Percentiles rank a stretch among this genome's conserved stretches.
Conservation (phyloP, 345 rosid genomes). For the Eucalyptus sp. region DNA sequence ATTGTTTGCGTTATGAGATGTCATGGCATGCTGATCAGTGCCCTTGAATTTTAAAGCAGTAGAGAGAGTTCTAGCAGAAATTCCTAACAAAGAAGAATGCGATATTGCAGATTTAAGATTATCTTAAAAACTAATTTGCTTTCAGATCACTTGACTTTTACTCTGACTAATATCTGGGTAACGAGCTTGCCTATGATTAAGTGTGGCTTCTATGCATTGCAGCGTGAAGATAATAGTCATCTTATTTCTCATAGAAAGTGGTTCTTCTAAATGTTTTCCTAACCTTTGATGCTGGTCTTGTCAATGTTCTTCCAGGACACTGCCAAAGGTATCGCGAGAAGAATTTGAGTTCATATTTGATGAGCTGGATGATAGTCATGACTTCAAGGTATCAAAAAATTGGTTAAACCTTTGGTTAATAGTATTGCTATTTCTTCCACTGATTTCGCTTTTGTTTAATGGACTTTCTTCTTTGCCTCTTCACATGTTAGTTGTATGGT, state of each 20-base stretch:
- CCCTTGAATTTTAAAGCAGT: neutral
- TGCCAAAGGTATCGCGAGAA: conserved; percentile 78
- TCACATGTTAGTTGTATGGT: neutral
- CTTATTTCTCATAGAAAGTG: neutral
- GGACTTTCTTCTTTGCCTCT: neutral
- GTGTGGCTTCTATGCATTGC: neutral
- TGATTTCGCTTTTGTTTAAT: neutral
- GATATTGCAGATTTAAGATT: neutral
- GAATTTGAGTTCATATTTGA: conserved; percentile 84
- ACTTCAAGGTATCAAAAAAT: conserved; percentile 63
- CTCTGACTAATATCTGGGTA: neutral
- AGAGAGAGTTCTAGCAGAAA: neutral
- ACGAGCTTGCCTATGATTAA: neutral
- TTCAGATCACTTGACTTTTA: neutral
- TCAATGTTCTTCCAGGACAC: conserved; percentile 32
- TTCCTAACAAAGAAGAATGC: neutral
- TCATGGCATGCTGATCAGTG: neutral
- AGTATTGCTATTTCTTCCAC: neutral
- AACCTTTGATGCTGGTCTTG: neutral
- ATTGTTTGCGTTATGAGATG: neutral
- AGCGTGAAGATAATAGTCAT: neutral
- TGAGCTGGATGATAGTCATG: conserved; percentile 87
- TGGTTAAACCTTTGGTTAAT: neutral
- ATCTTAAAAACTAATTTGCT: neutral
- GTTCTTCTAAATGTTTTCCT: neutral